These are phyloP conservation scores for Malassezia cuniculi DNA, from an alignment of 1,284 basidiomycete genomes.

Conservation along the genomic window DNA sequence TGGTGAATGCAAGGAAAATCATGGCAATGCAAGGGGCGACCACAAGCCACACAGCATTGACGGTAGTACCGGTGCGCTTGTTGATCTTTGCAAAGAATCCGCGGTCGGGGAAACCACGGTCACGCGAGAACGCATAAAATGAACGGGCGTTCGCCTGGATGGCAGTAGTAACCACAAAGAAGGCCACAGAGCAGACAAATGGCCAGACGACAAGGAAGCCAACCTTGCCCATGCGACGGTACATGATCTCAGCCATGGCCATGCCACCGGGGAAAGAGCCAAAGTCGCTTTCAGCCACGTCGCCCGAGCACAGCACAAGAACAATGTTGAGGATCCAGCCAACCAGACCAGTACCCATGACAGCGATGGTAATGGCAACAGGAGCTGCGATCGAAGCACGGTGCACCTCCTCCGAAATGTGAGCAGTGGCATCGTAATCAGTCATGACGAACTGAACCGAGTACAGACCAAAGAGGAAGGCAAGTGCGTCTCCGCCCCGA, in stretches of 20 bases:
- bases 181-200: conserved; percentile 43
- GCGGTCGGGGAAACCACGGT: conserved; percentile 65
- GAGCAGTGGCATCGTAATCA: conserved; percentile 54
- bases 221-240: conserved; percentile 30
- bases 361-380: conserved; percentile 72
- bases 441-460: conserved; percentile 61
- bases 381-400: conserved; percentile 68
- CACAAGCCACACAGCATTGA: conserved; percentile 69
- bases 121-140: conserved; percentile 78
- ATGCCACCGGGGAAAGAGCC: conserved; percentile 36
- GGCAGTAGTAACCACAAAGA: conserved; percentile 49
- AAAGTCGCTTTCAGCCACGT: conserved; percentile 23
- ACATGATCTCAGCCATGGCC: conserved; percentile 39
- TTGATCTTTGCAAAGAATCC: conserved; percentile 65
- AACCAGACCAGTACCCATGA: conserved; percentile 46
- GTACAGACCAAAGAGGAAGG: conserved; percentile 73
- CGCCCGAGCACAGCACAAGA: conserved; percentile 61
- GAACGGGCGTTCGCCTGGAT: conserved; percentile 76
- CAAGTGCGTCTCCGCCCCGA: conserved; percentile 64
- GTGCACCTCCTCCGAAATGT: conserved; percentile 82
- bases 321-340: conserved; percentile 48
- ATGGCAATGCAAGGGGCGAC: conserved; percentile 49
- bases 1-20: conserved; percentile 32
- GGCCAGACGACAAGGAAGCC: conserved; percentile 57
- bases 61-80: conserved; percentile 54